Evolutionary conservation across 306 rosid species (phyloP), one percentile per base, ranked within the genome.

Genomic region (Leucaena leucocephala): DNA sequence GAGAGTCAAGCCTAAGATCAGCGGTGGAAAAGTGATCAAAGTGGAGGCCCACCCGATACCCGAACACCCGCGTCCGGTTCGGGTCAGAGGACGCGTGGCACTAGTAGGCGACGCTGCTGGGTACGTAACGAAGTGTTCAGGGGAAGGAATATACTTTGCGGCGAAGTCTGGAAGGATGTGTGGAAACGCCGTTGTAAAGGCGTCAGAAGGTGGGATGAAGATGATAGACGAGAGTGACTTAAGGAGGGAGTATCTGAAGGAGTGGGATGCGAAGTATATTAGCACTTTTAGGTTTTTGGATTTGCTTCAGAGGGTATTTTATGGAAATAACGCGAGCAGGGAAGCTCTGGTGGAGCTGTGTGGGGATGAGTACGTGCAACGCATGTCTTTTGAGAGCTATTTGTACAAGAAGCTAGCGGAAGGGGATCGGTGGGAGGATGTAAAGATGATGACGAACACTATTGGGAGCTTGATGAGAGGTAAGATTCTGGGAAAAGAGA

Each of bases 21-120:
- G 82, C 58, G 97, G 94, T 7, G 97, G 98, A 0, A 87, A 82
- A 63, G 90, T 94, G 68, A 86, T 94, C 7, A 92, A 90, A 48
- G 90, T 94, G 35, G 98, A 92, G 80, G 97, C 98, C 61, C 98
- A 94, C 86, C 97, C 97, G 0, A 89, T 94, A 13, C 98, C 98
- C 7, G 94, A 94, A 58, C 97, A 92, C 79, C 98, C 98, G 2
- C 89, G 97, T 0, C 90, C 96, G 3, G 19, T 80, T 8, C 78
- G 97, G 50, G 90, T 90, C 0, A 68, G 83, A 16, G 97, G 97
- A 44, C 89, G 97, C 61, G 98, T 89, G 88, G 97, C 97, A 0
- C 87, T 94, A 1, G 92, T 94, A 0, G 98, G 98, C 0, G 98
- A 94, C 10, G 98, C 98, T 0, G 98, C 94, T 0, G 98, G 98